Base-by-base conservation (phyloP, 2,329 filamentous ascomycete species). In the Aspergillus sergii region DNA sequence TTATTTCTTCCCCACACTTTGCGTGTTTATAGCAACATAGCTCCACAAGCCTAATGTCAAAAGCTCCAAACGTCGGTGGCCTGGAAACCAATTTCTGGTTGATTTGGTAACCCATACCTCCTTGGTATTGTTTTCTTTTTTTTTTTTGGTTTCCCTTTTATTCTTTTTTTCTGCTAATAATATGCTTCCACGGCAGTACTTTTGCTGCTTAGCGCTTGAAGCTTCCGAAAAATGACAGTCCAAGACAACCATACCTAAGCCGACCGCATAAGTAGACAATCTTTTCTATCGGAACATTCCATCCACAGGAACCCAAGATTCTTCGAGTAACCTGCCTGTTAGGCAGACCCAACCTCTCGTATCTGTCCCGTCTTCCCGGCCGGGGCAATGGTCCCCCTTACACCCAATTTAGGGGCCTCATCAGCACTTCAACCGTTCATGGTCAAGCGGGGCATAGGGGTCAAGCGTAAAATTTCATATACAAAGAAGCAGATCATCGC, bases 141-240 rank as follows among this genome's bases (percentile, higher is more conserved):
- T 28, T 50, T 55, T 34, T 55, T 51, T 32, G 1, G 30, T 11
- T 9, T 23, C 36, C 6, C 23, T 39, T 26, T 36, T 34, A 5
- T 16, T 54, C 23, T 14, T 8, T 3, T 12, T 21, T 30, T 19
- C 28, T 19, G 2, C 48, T 26, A 28, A 32, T 16, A 19, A 4
- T 32, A 19, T 30, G 12, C 26, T 9, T 11, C 26, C 28, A 11
- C 26, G 28, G 14, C n/a, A 50, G 60, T 60, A 61, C 63, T 64
- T 65, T 65, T 61, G 61, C 58, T 50, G 57, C 57, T 58, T 58
- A 21, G 34, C 41, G 19, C 43, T 23, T 50, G 58, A 56, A 54
- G 61, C 61, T 63, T 65, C 64, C 61, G 55, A 63, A 63, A 51
- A 63, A 59, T 63, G 64, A 65, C 58, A 65, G 59, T 50, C 61